Percentiles rank a stretch among this genome's conserved stretches.
Evolutionary conservation across 2,329 filamentous ascomycete genomes (phyloP).

Genomic region (Colletotrichum aenigma): DNA sequence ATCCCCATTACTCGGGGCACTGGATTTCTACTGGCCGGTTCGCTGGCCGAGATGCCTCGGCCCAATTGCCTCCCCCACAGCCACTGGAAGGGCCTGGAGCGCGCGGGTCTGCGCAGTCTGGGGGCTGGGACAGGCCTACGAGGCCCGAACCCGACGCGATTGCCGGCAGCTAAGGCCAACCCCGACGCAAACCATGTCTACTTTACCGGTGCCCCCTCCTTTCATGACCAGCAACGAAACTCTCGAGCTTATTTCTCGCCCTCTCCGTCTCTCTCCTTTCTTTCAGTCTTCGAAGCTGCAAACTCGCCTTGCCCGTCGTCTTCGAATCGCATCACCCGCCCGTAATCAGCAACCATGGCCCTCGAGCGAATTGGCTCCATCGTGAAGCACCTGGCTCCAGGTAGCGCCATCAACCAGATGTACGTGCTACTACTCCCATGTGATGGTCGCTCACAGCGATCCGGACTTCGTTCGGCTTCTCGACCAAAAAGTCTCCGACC

Average conservation of each 20-base stretch:
- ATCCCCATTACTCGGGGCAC: background rate
- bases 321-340: background rate
- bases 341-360: constrained; percentile 63
- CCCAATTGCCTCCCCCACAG: constrained; percentile 14
- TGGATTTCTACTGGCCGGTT: background rate
- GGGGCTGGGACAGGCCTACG: background rate
- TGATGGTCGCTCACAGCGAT: background rate
- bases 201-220: background rate
- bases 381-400: constrained; percentile 82
- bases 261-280: background rate
- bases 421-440: constrained; percentile 50
- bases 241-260: constrained; percentile 7
- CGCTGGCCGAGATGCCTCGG: constrained; percentile 19
- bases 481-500: background rate
- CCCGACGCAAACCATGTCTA: constrained; percentile 13
- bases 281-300: background rate
- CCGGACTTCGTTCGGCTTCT: background rate
- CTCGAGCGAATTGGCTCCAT: constrained; percentile 86
- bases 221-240: background rate
- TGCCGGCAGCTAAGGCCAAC: constrained; percentile 14
- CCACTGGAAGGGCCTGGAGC: background rate
- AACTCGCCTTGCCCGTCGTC: background rate
- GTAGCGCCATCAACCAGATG: constrained; percentile 76
- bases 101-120: background rate
- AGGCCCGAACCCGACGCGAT: constrained; percentile 14